Conservation (phyloP, 257 asterid species). For the Galeopsis tetrahit region DNA sequence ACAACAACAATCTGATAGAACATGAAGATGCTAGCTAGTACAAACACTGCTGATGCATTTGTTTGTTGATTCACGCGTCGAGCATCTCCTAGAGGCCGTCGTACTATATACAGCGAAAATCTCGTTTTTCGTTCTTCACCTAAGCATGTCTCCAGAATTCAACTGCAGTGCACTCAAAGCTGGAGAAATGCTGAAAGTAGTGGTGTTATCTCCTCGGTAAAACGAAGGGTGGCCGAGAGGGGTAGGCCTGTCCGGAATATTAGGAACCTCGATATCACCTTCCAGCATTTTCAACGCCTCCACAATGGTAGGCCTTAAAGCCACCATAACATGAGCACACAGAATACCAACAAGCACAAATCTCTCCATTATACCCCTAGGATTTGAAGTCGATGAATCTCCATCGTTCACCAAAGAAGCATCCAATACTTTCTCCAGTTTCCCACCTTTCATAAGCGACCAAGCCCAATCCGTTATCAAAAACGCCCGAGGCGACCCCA, state of each 20-base stretch:
- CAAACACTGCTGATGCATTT: neutral
- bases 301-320: constrained; percentile 78
- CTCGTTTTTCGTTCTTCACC: constrained; percentile 39
- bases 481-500: constrained; percentile 54
- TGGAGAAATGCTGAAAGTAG: constrained; percentile 60
- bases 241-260: constrained; percentile 76
- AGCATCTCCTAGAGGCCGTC: neutral
- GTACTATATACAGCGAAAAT: neutral
- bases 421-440: constrained; percentile 63
- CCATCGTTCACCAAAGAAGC: constrained; percentile 46
- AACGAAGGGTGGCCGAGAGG: constrained; percentile 75
- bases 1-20: neutral
- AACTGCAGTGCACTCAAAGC: constrained; percentile 55
- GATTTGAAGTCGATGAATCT: constrained; percentile 55
- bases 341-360: constrained; percentile 76
- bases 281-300: constrained; percentile 90
- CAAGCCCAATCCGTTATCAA: constrained; percentile 93
- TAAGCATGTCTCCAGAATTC: constrained; percentile 65
- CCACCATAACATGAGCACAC: constrained; percentile 96
- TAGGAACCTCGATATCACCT: constrained; percentile 86
- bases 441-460: constrained; percentile 72
- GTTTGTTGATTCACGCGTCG: neutral
- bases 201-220: constrained; percentile 34
- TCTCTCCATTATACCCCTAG: constrained; percentile 75
- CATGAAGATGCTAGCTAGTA: neutral